phyloP scores from a whole-genome alignment of 2,329 filamentous ascomycete genomes.

The Fusarium anthophilum region DNA sequence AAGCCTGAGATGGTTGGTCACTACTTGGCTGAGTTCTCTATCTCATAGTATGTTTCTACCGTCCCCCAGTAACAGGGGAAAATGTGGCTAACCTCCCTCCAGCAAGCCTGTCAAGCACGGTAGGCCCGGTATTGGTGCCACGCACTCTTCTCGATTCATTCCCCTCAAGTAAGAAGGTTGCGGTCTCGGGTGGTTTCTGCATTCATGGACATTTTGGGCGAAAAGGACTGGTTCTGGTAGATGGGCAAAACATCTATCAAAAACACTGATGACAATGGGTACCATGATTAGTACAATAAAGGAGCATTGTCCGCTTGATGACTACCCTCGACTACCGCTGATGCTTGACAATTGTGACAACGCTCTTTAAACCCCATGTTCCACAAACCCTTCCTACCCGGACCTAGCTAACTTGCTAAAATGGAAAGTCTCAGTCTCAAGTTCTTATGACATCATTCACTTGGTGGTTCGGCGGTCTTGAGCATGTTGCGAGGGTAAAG shows the following conservation, averaged over 20 bases:
- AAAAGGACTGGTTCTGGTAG: slow-evolving; percentile 67
- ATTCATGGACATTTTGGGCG: slow-evolving; percentile 66
- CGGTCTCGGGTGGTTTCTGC: slow-evolving; percentile 63
- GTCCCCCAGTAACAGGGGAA: not conserved
- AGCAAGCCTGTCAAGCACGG: slow-evolving; percentile 99
- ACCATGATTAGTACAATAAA: slow-evolving; percentile 57
- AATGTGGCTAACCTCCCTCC: slow-evolving; percentile 58
- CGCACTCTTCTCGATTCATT: slow-evolving; percentile 99
- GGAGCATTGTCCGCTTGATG: slow-evolving; percentile 51
- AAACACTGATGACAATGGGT: slow-evolving; percentile 56
- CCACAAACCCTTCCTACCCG: not conserved
- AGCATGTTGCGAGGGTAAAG: not conserved
- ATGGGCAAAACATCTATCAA: slow-evolving; percentile 56
- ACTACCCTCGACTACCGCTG: slow-evolving; percentile 36
- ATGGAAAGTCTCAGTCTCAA: not conserved
- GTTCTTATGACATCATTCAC: not conserved
- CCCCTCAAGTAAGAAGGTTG: slow-evolving; percentile 94
- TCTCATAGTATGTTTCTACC: slow-evolving; percentile 86
- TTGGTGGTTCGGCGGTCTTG: not conserved
- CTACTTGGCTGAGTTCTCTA: slow-evolving; percentile 99
- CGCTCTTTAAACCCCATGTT: not conserved
- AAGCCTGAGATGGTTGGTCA: slow-evolving; percentile 99
- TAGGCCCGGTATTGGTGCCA: slow-evolving; percentile 99
- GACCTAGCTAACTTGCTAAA: not conserved
- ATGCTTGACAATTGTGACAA: slow-evolving; percentile 16